phyloP scores from a whole-genome alignment of 1,284 basidiomycete genomes.

The Apiotrichum domesticum region DNA sequence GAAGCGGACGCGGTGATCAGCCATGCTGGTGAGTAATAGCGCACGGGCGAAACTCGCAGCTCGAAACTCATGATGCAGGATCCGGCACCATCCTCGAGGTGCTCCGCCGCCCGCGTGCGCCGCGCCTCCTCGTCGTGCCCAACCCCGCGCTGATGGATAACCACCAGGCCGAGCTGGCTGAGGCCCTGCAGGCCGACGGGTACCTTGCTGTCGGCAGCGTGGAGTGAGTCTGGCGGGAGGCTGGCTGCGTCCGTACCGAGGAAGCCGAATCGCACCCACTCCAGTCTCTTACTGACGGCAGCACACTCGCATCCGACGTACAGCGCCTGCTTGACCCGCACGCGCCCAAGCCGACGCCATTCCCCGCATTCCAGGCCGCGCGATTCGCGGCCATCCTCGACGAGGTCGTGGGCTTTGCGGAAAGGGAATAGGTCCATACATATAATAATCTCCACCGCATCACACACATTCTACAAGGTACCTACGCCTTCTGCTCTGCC shows the following conservation, averaged over 20 bases:
- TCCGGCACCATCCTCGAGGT: constrained; percentile 91
- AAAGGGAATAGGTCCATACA: neutral
- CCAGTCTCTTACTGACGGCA: neutral
- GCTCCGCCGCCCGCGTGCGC: constrained; percentile 57
- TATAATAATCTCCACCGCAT: neutral
- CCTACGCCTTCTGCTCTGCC: neutral
- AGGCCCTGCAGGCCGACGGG: constrained; percentile 58
- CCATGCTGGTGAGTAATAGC: constrained; percentile 69
- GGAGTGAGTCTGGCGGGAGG: constrained; percentile 21
- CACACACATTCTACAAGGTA: too few relatives aligned
- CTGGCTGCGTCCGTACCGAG: too few relatives aligned
- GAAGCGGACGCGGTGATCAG: constrained; percentile 74
- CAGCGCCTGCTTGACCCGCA: constrained; percentile 1
- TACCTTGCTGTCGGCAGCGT: constrained; percentile 59
- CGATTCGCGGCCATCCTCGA: constrained; percentile 13
- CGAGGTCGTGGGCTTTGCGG: constrained; percentile 11
- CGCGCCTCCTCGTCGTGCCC: constrained; percentile 78
- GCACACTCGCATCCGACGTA: constrained; percentile 1
- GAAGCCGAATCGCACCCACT: too few relatives aligned
- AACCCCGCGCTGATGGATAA: constrained; percentile 86
- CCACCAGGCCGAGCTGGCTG: constrained; percentile 85
- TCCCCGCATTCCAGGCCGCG: constrained; percentile 17
- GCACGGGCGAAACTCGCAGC: neutral
- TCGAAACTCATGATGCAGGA: constrained; percentile 53
- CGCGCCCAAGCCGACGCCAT: constrained; percentile 3